phyloP scores from a whole-genome alignment of 2,329 filamentous ascomycete species.

The Macrophomina phaseolina region DNA sequence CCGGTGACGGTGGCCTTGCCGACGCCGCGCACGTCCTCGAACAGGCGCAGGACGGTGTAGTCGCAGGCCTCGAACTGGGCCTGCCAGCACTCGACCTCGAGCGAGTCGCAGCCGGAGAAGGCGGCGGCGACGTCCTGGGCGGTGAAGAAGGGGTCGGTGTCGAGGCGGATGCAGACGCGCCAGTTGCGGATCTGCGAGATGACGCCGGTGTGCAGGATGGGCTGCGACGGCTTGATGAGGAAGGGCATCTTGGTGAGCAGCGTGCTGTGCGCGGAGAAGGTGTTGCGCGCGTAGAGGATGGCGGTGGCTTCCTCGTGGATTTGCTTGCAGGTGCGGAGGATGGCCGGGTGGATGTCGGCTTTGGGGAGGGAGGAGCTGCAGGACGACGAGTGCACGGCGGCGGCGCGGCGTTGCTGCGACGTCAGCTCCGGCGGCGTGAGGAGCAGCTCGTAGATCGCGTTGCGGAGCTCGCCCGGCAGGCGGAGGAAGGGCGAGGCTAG shows the following conservation, averaged over 20 bases:
- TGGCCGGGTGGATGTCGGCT: conserved; percentile 44
- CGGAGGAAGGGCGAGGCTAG: conserved; percentile 41
- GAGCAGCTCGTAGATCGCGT: conserved; percentile 60
- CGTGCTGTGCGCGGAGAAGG: conserved; percentile 56
- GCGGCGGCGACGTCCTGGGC: conserved; percentile 45
- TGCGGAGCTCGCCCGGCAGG: conserved; percentile 65
- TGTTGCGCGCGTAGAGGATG: conserved; percentile 57
- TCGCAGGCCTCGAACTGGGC: conserved; percentile 46
- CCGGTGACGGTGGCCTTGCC: conserved; percentile 50
- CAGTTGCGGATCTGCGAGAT: conserved; percentile 49
- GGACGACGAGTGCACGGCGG: conserved; percentile 31
- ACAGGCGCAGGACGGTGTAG: conserved; percentile 50
- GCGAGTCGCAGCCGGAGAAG: conserved; percentile 53
- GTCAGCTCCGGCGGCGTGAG: conserved; percentile 38
- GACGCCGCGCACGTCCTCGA: conserved; percentile 55
- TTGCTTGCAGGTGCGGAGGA: conserved; percentile 50
- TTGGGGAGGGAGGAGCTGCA: conserved; percentile 19
- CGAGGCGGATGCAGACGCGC: conserved; percentile 55
- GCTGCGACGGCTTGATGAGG: conserved; percentile 43
- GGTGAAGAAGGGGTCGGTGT: conserved; percentile 56
- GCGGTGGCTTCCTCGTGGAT: conserved; percentile 49
- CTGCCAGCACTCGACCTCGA: conserved; percentile 59
- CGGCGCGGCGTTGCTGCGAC: conserved; percentile 33
- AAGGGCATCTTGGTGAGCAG: conserved; percentile 54
- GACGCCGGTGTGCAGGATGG: conserved; percentile 42